Conservation (phyloP, 192 early-diverging fungal genomes). For the Umbelopsis sp. region DNA sequence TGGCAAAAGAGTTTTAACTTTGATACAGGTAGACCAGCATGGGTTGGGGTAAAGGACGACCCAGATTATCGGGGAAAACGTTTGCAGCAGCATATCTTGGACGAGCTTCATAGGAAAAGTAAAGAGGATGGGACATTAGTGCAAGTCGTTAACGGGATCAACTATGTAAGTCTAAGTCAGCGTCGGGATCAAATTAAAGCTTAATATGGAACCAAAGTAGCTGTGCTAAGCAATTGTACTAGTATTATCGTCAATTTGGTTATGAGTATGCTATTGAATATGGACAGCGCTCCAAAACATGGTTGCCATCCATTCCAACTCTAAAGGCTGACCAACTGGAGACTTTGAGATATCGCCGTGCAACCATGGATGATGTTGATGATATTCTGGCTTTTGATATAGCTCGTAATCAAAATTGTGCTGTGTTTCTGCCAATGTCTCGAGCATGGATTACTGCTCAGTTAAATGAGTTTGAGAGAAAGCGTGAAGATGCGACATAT, state of each 20-base stretch:
- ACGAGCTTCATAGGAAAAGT: not conserved
- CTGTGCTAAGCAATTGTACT: not conserved
- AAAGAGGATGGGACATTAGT: conserved; percentile 2
- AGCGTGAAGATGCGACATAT: not conserved
- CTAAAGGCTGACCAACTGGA: not conserved
- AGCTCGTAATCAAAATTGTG: not conserved
- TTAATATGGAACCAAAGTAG: not conserved
- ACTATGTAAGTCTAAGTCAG: conserved; percentile 11
- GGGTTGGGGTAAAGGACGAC: not conserved
- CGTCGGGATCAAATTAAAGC: not conserved
- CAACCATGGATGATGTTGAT: not conserved
- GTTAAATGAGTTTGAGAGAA: not conserved
- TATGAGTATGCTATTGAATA: conserved; percentile 9
- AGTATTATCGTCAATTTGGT: conserved; percentile 14
- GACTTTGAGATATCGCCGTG: not conserved
- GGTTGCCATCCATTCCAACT: not conserved
- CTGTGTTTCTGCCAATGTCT: not conserved
- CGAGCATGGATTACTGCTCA: not conserved
- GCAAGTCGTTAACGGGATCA: conserved; percentile 5
- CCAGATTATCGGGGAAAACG: conserved; percentile 13
- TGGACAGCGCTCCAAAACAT: not conserved
- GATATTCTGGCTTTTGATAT: not conserved
- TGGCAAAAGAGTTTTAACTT: not conserved
- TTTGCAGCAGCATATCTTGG: conserved; percentile 1
- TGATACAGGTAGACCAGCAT: conserved; percentile 9